Evolutionary conservation across 148 eudicot species (phyloP).

Genomic region (Rhododendron ferrugineum): DNA sequence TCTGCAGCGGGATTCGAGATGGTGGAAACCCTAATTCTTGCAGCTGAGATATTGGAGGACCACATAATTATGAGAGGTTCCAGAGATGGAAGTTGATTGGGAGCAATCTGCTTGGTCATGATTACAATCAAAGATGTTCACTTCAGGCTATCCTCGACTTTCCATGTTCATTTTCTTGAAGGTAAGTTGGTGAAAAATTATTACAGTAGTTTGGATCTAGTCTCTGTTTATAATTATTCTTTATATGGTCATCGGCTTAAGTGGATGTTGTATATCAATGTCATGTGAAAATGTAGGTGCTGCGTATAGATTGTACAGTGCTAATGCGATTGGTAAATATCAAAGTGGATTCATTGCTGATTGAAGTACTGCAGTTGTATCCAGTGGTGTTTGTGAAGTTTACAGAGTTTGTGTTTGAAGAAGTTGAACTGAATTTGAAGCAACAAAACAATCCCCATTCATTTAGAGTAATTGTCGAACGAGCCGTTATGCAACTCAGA

Average conservation of each 20-base stretch:
- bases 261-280: background rate
- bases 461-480: background rate
- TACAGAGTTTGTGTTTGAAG: background rate
- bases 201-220: background rate
- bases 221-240: background rate
- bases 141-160: background rate
- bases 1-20: conserved; percentile 89
- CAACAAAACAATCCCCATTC: background rate
- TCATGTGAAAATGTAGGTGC: background rate
- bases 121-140: background rate
- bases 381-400: background rate
- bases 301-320: background rate
- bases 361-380: background rate
- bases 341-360: background rate
- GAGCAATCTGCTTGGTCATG: background rate
- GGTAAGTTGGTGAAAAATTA: background rate
- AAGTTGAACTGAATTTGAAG: background rate
- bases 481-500: background rate
- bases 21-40: conserved; percentile 72
- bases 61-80: conserved; percentile 11
- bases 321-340: background rate
- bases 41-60: conserved; percentile 53
- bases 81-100: conserved; percentile 5
- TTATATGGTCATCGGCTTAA: background rate
- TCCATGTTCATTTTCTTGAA: background rate